Base-by-base conservation (phyloP, 257 asterid species). In the Fraxinus cuspidata region DNA sequence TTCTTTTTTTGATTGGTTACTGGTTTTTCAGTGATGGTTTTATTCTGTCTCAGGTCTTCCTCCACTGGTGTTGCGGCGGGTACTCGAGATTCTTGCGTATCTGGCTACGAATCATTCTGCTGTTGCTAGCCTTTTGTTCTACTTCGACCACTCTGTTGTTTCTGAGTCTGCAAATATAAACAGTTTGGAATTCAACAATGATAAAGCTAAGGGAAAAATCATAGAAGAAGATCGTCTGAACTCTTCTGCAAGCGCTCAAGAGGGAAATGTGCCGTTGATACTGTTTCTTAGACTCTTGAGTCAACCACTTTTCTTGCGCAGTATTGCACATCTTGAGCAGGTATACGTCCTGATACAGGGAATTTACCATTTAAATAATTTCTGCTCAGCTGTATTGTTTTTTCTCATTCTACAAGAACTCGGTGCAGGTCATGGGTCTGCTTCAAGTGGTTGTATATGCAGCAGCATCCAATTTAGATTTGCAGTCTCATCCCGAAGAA, bases 291-390 rank as follows among this genome's bases (percentile, higher is more conserved):
- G 88, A 82, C 97, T 93, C 81, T 77, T 95, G 80, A 89, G 89
- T 70, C 96, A 89, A 80, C 98, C 99, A 29, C 88, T 93, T 70
- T 90, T 92, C 87, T 83, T 92, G 58, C 91, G 93, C 76, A 95
- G 99, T 83, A 87, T 85, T 64, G 89, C 93, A 9, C 99, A 93
- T 86, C 99, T 95, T 78, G 99, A 95, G 82, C 99, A 93, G 99
- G 99, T 92, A 74, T 67, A 85, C 76, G 40, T 69, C 78, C 16
- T 56, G 34, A 70, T 53, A 25, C 71, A 5, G 70, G 32, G 70
- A 70, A 49, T 32, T 75, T 79, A 44, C 58, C 67, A 60, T 32
- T 73, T 68, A 70, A 58, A 77, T 21, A 47, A 58, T 79, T 47
- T 74, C 83, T 69, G 47, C 35, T 21, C 51, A 32, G 34, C 65